phyloP scores from a whole-genome alignment of 768 basidiomycete species.

The Lanmaoa rubissima region DNA sequence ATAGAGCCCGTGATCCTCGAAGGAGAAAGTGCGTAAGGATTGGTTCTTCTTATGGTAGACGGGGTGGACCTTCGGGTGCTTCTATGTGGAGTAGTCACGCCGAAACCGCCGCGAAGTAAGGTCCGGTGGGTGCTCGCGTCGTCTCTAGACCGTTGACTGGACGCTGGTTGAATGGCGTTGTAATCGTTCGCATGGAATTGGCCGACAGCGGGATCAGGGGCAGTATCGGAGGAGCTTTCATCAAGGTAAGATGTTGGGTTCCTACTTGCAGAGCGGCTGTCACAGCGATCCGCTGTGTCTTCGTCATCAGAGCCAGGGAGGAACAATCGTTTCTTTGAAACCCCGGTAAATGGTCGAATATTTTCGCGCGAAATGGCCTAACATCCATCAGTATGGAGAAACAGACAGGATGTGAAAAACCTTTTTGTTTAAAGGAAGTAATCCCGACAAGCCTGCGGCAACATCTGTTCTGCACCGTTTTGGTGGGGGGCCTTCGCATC shows the following conservation, averaged over 20 bases:
- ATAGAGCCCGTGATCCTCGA: conserved; percentile 28
- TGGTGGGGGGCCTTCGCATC: conserved; percentile 3
- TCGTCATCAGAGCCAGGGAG: conserved; percentile 14
- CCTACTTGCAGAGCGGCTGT: neutral
- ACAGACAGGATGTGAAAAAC: conserved; percentile 7
- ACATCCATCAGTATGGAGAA: conserved; percentile 10
- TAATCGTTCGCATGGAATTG: neutral
- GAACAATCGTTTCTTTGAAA: conserved; percentile 18
- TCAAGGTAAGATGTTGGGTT: conserved; percentile 18
- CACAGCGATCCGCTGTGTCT: neutral
- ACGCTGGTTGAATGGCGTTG: conserved; percentile 2
- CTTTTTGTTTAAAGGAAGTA: conserved; percentile 6
- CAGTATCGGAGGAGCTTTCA: conserved; percentile 32
- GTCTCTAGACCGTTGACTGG: conserved; percentile 8
- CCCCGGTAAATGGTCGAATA: neutral
- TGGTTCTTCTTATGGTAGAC: conserved; percentile 1
- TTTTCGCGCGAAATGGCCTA: conserved; percentile 2
- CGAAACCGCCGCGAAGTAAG: neutral
- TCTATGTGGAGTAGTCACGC: neutral
- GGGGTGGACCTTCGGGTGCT: neutral
- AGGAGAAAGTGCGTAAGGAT: conserved; percentile 19
- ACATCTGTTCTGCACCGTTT: conserved; percentile 20
- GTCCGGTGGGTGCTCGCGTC: conserved; percentile 4
- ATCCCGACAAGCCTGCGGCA: neutral
- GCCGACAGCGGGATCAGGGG: conserved; percentile 10